Evolutionary conservation across 805 yeast genomes (phyloP), one percentile per base, ranked within the genome.

Genomic region (Jamesozyma spencerorum): DNA sequence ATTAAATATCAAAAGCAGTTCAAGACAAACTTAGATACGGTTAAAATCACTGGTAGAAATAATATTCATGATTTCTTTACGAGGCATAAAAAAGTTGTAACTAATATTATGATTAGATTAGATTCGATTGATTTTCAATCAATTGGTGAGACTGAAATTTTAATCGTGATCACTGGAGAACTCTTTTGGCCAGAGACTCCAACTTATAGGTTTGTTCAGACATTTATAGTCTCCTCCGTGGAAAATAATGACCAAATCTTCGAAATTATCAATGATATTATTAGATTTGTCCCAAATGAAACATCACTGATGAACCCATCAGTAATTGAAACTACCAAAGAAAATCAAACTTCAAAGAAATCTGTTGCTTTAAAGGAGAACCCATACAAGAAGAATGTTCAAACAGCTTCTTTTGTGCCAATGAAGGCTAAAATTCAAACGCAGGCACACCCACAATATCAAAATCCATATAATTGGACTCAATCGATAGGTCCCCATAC

Each of bases 221-320:
- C 83, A 3, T 81, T 81, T 53, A 62, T 80, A 31, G 68, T 81
- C 52, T 66, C 68, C 22, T 77, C 78, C 11, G 65, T 65, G 44
- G 67, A 68, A 22, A 56, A 50, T 18, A 58, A 58, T 29, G 53
- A 50, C 27, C 67, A 71, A 40, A 69, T 70, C 24, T 81, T 69
- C 55, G 84, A 78, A 50, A 73, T 81, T 34, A 70, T 73, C 47
- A 81, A 79, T 61, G 88, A 81, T 58, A 66, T 79, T 32, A 71
- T 81, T 54, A 71, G 77, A 42, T 77, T 78, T 46, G 63, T 79
- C 42, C 83, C 81, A 5, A 40, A 42, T 34, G 19, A 22, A 22
- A 22, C 26, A 6, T 7, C 10, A 22, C 6, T 7, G 10, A 10
- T 22, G 6, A 22, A 22, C 26, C 26, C 26, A 7, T 7, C 26